phyloP scores from a whole-genome alignment of 2,329 filamentous ascomycete genomes.

The Botryotinia narcissicola region DNA sequence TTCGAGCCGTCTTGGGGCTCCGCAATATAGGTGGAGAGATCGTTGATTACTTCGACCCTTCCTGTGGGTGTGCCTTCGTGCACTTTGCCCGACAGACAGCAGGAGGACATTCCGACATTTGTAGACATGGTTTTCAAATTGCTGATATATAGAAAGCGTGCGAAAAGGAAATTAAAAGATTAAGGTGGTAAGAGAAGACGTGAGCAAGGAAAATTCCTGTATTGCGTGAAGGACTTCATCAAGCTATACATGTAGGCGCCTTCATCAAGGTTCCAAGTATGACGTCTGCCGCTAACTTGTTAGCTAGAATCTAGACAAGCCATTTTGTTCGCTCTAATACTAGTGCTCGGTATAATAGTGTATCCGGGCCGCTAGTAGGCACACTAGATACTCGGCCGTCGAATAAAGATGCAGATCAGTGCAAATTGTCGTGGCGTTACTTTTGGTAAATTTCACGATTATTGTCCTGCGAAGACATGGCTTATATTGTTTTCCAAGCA shows the following conservation, averaged over 20 bases:
- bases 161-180: neutral
- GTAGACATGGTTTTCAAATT: neutral
- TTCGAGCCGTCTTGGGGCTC: constrained; percentile 37
- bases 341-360: neutral
- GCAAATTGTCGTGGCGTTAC: neutral
- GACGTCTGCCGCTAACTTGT: neutral
- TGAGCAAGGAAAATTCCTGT: neutral
- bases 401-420: neutral
- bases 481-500: neutral
- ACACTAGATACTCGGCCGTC: neutral
- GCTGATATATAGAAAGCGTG: neutral
- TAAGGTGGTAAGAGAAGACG: neutral
- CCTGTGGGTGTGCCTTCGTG: constrained; percentile 41
- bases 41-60: constrained; percentile 43
- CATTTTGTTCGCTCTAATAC: neutral
- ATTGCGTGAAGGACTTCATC: neutral
- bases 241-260: neutral
- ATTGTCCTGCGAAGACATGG: neutral
- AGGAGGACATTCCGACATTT: neutral
- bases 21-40: constrained; percentile 46
- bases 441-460: neutral
- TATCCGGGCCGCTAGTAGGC: neutral
- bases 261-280: neutral
- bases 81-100: neutral
- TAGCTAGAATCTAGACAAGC: neutral